Evolutionary conservation across 1,284 basidiomycete genomes (phyloP).

Genomic region (Rhodotorula glutinis): DNA sequence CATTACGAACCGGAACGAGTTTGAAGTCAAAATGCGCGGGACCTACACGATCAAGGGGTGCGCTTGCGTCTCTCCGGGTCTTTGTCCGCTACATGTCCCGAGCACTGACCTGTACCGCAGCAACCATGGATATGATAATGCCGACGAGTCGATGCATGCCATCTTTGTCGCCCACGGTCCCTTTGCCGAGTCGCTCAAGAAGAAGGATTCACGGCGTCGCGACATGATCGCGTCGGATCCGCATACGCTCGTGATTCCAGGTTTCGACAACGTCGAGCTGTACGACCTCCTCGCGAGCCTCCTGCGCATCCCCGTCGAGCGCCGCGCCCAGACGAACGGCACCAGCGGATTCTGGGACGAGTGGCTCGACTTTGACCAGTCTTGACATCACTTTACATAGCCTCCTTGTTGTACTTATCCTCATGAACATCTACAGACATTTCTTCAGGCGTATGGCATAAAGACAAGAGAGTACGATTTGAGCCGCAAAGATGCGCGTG

Average conservation of each 20-base stretch:
- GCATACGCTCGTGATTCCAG: constrained; percentile 69
- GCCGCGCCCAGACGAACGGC: constrained; percentile 67
- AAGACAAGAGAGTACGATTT: too few relatives aligned
- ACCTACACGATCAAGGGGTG: constrained; percentile 61
- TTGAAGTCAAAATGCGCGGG: constrained; percentile 56
- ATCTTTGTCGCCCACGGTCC: constrained; percentile 87
- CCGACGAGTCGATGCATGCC: constrained; percentile 72
- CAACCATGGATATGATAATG: constrained; percentile 82
- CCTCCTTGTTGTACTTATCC: too few relatives aligned
- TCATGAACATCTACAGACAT: too few relatives aligned
- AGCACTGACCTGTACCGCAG: constrained; percentile 15
- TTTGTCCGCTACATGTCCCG: background rate
- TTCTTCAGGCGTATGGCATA: too few relatives aligned
- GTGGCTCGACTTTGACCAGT: background rate
- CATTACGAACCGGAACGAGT: constrained; percentile 57
- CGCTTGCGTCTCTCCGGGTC: background rate
- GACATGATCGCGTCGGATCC: constrained; percentile 43
- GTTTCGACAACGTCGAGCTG: constrained; percentile 77
- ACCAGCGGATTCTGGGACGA: constrained; percentile 71
- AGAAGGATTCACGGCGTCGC: constrained; percentile 45
- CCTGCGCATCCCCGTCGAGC: constrained; percentile 55
- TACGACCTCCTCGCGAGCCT: constrained; percentile 76
- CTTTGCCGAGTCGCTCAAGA: constrained; percentile 65
- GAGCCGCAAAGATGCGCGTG: too few relatives aligned
- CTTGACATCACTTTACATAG: background rate